Base-by-base conservation (phyloP, 2,329 filamentous ascomycete genomes). In the Phaeosphaeriaceae sp. region DNA sequence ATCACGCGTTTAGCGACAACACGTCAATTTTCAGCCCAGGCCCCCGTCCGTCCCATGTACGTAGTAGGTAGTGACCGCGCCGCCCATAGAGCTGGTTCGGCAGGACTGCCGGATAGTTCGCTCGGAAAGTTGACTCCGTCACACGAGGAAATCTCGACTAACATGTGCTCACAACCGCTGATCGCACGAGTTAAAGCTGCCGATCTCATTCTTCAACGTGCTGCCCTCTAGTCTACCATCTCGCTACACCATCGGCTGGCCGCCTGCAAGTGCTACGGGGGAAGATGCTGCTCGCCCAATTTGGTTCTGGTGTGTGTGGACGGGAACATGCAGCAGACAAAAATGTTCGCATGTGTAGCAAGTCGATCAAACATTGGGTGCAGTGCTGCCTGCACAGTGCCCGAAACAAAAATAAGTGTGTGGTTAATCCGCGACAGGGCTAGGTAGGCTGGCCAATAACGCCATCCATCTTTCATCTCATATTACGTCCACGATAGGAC, bases 391-490 rank as follows among this genome's bases (percentile, higher is more conserved):
- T 8, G 23, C 23, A 11, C 23, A 60, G 51, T 54, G 54, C 37
- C 52, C 63, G 64, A 68, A 64, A 69, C 58, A 63, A 59, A 63
- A 46, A 48, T 37, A n/a, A n/a, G n/a, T n/a, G n/a, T n/a, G n/a
- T n/a, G n/a, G 47, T 61, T 63, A 67, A 65, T 63, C 60, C 54
- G 53, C 54, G 42, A 63, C 46, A 48, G 45, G 52, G 23, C 29
- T 17, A 33, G 7, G 26, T 26, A 26, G 23, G 23, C 23, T 26
- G 23, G 23, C 23, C 23, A 26, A 26, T 23, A 29, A 33, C 16
- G 21, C 36, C 13, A 39, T 28, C 18, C 36, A 12, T 23, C 13
- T 20, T n/a, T 16, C 12, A 33, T 33, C 30, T 49, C 45, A 59
- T 55, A 66, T 59, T 60, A 61, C 46, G 45, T 51, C 52, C 56